Conservation (phyloP, 1,284 basidiomycete genomes). For the Moesziomyces parantarcticus region DNA sequence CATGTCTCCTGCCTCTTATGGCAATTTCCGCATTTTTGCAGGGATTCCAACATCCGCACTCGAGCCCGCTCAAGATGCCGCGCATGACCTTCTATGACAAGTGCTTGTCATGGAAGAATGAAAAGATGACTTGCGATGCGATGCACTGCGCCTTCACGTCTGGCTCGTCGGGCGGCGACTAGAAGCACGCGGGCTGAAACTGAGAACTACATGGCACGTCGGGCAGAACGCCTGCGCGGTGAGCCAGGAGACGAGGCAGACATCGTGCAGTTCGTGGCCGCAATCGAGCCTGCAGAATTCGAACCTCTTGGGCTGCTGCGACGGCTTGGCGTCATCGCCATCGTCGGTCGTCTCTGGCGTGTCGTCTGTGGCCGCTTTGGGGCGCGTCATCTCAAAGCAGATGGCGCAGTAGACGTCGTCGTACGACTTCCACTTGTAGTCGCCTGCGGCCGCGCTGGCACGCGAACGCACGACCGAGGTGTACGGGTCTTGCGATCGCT, state of each 20-base stretch:
- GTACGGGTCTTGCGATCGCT: constrained; percentile 27
- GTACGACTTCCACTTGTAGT: constrained; percentile 46
- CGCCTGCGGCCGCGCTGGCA: constrained; percentile 26
- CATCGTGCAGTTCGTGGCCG: constrained; percentile 52
- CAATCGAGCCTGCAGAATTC: constrained; percentile 49
- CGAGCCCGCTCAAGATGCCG: constrained; percentile 20
- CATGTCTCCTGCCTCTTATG: constrained; percentile 33
- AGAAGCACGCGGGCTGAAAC: constrained; percentile 30
- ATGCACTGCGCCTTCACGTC: neutral
- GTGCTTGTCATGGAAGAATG: neutral
- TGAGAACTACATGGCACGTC: constrained; percentile 48
- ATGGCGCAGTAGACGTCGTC: constrained; percentile 51
- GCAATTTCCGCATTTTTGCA: constrained; percentile 7
- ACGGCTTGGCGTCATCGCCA: neutral
- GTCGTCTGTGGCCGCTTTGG: neutral
- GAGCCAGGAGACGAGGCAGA: constrained; percentile 52
- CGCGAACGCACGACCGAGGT: constrained; percentile 18
- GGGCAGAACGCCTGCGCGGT: constrained; percentile 56
- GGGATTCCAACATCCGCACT: too few species aligned
- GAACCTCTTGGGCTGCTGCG: neutral
- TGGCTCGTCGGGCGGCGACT: neutral
- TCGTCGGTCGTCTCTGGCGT: neutral
- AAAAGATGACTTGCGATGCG: neutral
- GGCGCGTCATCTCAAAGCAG: constrained; percentile 47
- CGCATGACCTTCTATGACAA: neutral